Conservation (phyloP, 495 filamentous ascomycete species). For the Penicillium salamii region DNA sequence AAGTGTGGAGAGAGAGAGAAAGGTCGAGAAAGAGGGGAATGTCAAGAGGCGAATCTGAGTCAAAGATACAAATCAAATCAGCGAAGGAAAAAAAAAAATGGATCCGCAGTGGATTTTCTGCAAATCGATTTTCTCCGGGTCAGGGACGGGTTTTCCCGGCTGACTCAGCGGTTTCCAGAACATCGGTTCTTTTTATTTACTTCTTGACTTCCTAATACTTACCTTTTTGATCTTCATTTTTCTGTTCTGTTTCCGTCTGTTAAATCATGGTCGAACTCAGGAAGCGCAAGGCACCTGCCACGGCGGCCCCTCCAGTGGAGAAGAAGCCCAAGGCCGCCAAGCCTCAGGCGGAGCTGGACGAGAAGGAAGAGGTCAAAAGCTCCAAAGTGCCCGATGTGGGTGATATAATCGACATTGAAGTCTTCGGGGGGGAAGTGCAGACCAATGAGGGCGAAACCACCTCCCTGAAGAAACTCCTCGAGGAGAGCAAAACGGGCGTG, state of each 20-base stretch:
- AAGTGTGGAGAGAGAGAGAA: background rate
- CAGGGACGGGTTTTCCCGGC: slow-evolving; percentile 26
- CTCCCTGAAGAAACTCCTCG: slow-evolving; percentile 72
- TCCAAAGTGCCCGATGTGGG: slow-evolving; percentile 39
- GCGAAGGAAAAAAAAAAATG: background rate
- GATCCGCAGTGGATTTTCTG: slow-evolving; percentile 17
- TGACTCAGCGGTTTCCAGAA: slow-evolving; percentile 1
- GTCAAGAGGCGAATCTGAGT: slow-evolving; percentile 4
- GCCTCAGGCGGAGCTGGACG: slow-evolving; percentile 31
- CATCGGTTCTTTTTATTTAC: background rate
- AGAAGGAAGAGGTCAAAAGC: slow-evolving; percentile 28
- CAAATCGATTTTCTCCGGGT: slow-evolving; percentile 13
- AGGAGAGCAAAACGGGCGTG: slow-evolving; percentile 78
- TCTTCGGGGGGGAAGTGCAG: slow-evolving; percentile 80
- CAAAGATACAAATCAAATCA: background rate
- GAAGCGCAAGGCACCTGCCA: slow-evolving; percentile 67
- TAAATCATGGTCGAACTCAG: slow-evolving; percentile 61
- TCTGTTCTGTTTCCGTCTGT: background rate
- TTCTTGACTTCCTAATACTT: background rate
- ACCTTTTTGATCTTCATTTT: background rate
- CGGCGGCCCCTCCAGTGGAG: slow-evolving; percentile 50
- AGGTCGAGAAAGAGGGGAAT: background rate
- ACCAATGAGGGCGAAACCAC: slow-evolving; percentile 78
- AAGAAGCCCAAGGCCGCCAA: slow-evolving; percentile 54
- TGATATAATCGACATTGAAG: slow-evolving; percentile 60